Percentiles rank a stretch among this genome's conserved stretches.
Conservation (phyloP, 176 grass and related monocot species). For the Rhynchospora tenuis region DNA sequence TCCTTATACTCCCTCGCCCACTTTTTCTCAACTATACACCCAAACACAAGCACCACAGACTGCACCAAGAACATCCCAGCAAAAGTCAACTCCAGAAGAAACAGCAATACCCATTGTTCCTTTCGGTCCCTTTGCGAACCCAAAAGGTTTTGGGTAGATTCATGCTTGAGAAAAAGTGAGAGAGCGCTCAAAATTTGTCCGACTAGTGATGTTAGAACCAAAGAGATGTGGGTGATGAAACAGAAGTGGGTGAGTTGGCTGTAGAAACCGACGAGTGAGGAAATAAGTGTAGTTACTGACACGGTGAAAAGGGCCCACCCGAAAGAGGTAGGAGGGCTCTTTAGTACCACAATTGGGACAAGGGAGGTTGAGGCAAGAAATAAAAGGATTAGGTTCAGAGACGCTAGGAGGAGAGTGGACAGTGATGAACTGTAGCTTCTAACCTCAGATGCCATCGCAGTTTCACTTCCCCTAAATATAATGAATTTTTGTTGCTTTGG, state of each 20-base stretch:
- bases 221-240: constrained; percentile 30
- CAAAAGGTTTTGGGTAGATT: constrained; percentile 34
- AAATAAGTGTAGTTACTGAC: constrained; percentile 42
- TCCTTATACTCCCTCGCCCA: constrained; percentile 46
- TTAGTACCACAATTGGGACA: constrained; percentile 47
- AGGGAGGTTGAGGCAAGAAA: constrained; percentile 36
- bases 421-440: constrained; percentile 12
- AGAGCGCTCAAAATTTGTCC: constrained; percentile 40
- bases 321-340: constrained; percentile 40
- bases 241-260: constrained; percentile 45
- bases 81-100: constrained; percentile 46
- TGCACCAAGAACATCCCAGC: constrained; percentile 50
- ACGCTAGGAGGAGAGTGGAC: constrained; percentile 40
- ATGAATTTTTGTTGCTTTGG: constrained; percentile 9
- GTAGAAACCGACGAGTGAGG: constrained; percentile 36
- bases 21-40: constrained; percentile 32
- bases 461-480: not conserved
- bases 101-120: constrained; percentile 50
- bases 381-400: constrained; percentile 50
- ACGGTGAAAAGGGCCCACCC: constrained; percentile 65
- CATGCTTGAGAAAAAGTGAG: constrained; percentile 45
- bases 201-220: constrained; percentile 36
- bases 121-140: constrained; percentile 39
- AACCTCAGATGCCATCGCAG: not conserved
- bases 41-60: constrained; percentile 29